Base-by-base conservation (phyloP, 75 land plant genomes). In the Larix kaempferi region DNA sequence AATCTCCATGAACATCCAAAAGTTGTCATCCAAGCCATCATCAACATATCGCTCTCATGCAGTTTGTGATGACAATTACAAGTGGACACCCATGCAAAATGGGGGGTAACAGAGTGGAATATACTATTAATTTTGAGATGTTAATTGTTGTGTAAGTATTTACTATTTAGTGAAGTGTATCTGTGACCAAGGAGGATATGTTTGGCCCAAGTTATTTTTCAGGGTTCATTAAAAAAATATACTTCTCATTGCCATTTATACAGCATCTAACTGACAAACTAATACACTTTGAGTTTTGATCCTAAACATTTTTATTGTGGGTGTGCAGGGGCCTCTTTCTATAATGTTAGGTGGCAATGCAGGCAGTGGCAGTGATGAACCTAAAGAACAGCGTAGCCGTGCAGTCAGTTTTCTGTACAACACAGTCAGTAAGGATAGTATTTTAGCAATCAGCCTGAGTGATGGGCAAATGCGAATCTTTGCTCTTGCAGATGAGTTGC, bases 401-500 rank as follows among this genome's bases (percentile, higher is more conserved):
- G 93, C 95, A 21, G 87, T 87, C 21, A 75, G 86, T 73, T 82
- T 94, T 74, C 83, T 94, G 15, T 92, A 93, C 79, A 93, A 85
- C 69, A 77, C 82, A 56, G 82, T 89, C 57, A 84, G 91, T 77
- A 93, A 95, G 83, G 99, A 97, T 66, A 92, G 98, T 76, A 80
- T 97, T 79, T 64, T 97, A 35, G 87, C 91, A 55, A 89, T 89
- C 66, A 86, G 94, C 58, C 86, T 88, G 86, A 88, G 87, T 73
- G 89, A 89, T 82, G 95, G 98, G 37, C 91, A 88, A 67, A 57
- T 97, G 82, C 92, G 89, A 63, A 80, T 97, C 69, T 94, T 92
- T 85, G 98, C 96, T 19, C 76, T 97, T 67, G 95, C 98, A 69
- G 99, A 97, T 90, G 99, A 97, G 78, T 71, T 97, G 44, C 98